Percentiles rank a stretch among this genome's conserved stretches.
These are phyloP conservation scores for Gilbertella persicaria DNA, from an alignment of 371 early-diverging fungal species.

Conservation along the genomic window DNA sequence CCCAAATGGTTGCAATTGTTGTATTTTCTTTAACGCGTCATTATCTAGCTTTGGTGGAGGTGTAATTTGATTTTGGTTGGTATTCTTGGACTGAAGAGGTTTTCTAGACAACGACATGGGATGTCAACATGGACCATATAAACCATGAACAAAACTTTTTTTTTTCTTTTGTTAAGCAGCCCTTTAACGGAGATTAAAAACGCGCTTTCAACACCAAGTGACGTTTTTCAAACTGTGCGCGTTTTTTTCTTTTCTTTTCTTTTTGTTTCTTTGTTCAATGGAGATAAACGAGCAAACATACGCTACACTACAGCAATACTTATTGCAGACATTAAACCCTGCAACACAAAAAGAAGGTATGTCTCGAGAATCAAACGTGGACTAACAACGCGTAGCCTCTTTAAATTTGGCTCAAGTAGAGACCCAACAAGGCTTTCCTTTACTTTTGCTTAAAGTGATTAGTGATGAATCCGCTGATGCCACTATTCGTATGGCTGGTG, in stretches of 20 bases:
- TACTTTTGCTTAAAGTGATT: constrained; percentile 73
- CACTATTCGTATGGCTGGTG: constrained; percentile 78
- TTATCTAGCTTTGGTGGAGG: not conserved
- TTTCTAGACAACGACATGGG: not conserved
- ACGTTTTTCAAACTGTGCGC: not conserved
- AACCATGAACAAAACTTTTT: too few species aligned
- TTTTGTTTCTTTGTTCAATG: constrained; percentile 19
- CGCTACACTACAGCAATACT: constrained; percentile 64
- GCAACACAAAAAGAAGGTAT: constrained; percentile 77
- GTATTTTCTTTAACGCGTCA: not conserved
- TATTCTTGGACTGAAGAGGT: constrained; percentile 1
- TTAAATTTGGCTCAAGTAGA: constrained; percentile 62
- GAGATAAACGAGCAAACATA: constrained; percentile 63
- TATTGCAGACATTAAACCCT: constrained; percentile 79
- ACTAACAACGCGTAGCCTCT: constrained; percentile 54
- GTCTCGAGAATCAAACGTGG: not conserved
- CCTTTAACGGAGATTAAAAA: not conserved
- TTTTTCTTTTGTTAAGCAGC: too few species aligned
- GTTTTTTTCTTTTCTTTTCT: constrained; percentile 6
- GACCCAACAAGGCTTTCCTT: constrained; percentile 71
- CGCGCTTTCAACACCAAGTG: not conserved
- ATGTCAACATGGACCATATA: not conserved
- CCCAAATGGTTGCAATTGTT: not conserved
- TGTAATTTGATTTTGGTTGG: not conserved
- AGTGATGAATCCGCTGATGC: constrained; percentile 54